Evolutionary conservation across 352 stramenopile genomes (phyloP).

Genomic region (Pythium brachiatum): DNA sequence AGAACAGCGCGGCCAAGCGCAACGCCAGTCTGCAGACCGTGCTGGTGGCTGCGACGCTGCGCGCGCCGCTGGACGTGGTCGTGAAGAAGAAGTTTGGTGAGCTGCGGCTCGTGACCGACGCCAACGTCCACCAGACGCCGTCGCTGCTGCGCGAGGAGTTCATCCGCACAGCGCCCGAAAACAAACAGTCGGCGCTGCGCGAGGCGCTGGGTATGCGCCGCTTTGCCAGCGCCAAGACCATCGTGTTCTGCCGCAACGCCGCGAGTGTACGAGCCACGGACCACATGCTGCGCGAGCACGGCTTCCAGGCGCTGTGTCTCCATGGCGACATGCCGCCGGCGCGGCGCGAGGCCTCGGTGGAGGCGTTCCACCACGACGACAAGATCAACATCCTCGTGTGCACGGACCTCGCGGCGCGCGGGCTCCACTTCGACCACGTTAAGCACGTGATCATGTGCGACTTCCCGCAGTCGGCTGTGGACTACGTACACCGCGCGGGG

Average conservation of each 20-base stretch:
- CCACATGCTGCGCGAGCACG: conserved; percentile 81
- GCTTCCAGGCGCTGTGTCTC: conserved; percentile 60
- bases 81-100: conserved; percentile 67
- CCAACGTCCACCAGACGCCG: conserved; percentile 71
- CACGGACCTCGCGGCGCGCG: conserved; percentile 91
- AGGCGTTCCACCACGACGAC: conserved; percentile 40
- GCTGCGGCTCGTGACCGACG: conserved; percentile 59
- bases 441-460: conserved; percentile 93
- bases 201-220: conserved; percentile 48
- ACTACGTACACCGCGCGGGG: conserved; percentile 92
- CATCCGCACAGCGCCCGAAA: conserved; percentile 53
- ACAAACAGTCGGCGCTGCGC: conserved; percentile 68
- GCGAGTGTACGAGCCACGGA: conserved; percentile 74
- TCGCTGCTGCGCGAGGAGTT: conserved; percentile 61
- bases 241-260: conserved; percentile 78
- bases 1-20: conserved; percentile 62
- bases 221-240: conserved; percentile 44
- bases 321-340: conserved; percentile 72
- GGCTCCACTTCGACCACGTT: conserved; percentile 89
- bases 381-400: conserved; percentile 85
- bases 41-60: conserved; percentile 70
- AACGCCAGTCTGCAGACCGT: conserved; percentile 58
- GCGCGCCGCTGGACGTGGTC: conserved; percentile 65
- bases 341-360: conserved; percentile 52
- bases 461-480: conserved; percentile 90